Conservation (phyloP, 345 rosid species). For the Balakata baccata region DNA sequence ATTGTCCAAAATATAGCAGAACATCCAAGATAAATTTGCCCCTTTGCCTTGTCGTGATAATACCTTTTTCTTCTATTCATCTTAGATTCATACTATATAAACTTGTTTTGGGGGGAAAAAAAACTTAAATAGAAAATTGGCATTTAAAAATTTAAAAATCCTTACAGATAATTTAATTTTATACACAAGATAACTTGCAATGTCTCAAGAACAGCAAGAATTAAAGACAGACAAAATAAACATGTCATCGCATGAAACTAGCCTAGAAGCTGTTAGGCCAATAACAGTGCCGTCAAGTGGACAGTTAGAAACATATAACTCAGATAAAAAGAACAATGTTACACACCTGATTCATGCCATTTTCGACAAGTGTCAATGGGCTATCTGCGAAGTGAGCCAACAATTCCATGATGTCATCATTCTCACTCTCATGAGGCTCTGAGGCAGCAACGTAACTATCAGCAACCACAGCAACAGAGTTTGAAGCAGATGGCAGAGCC, state of each 20-base stretch:
- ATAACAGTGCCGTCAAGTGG: not conserved
- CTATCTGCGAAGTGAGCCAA: constrained; percentile 30
- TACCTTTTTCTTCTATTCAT: not conserved
- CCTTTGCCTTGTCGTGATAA: not conserved
- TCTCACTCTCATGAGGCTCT: constrained; percentile 5
- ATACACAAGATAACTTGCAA: not conserved
- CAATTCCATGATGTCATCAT: constrained; percentile 27
- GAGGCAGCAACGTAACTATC: constrained; percentile 16
- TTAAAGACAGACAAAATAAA: not conserved
- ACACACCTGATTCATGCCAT: constrained; percentile 25
- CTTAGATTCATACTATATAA: not conserved
- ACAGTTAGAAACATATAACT: not conserved
- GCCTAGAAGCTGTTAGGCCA: not conserved
- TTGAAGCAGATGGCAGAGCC: constrained; percentile 13
- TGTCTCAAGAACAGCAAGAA: not conserved
- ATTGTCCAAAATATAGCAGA: not conserved
- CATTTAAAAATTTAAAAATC: not conserved
- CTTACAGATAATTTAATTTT: not conserved
- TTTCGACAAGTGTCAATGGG: constrained; percentile 2
- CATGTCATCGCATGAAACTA: not conserved
- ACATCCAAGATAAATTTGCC: not conserved
- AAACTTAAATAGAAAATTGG: not conserved
- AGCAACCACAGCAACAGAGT: not conserved
- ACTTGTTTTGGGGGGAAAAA: not conserved
- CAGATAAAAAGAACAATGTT: not conserved